Base-by-base conservation (phyloP, 225 moss, liverwort and hornwort species). In the Marchantia paleacea region DNA sequence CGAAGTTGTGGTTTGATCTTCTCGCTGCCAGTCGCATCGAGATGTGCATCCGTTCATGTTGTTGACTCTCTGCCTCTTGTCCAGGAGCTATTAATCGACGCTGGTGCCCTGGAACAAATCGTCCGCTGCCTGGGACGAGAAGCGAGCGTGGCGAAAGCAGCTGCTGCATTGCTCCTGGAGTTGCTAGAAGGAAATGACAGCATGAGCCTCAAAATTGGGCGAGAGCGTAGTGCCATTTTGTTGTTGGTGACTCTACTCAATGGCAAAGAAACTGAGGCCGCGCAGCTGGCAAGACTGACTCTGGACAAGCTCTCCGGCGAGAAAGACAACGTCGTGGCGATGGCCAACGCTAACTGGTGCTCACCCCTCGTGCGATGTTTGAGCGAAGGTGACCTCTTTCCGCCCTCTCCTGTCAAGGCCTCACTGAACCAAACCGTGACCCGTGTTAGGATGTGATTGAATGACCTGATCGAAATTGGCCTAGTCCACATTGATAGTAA, bases 291-390 rank as follows among this genome's bases (percentile, higher is more conserved):
- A 55, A 75, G 69, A 62, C 50, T 73, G 11, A 71, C 78, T 62
- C 63, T 88, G 73, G 82, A 88, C 77, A 82, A 76, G 73, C 75
- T 88, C 51, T 71, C 84, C 24, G 80, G 66, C 28, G 79, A 82
- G 39, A 77, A 83, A 12, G 78, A 83, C 7, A 88, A 88, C 53
- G 82, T 85, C 47, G 83, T 85, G 70, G 73, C 76, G 15, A 85
- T 87, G 87, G 87, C 87, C 52, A 75, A 63, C 39, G 85, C 85
- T 10, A 87, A 85, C 26, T 87, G 85, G 85, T 88, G 73, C 49
- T 51, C 58, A 64, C 87, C 87, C 8, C 65, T 88, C 52, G 83
- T 88, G 51, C 66, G 70, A 26, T 80, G 81, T 28, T 69, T 88
- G 52, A 63, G 68, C n/a, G 82, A 85, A 82, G 87, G 87, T 88